These are phyloP conservation scores for Clavariopsis aquatica DNA, from an alignment of 495 filamentous ascomycete species.

Conservation along the genomic window DNA sequence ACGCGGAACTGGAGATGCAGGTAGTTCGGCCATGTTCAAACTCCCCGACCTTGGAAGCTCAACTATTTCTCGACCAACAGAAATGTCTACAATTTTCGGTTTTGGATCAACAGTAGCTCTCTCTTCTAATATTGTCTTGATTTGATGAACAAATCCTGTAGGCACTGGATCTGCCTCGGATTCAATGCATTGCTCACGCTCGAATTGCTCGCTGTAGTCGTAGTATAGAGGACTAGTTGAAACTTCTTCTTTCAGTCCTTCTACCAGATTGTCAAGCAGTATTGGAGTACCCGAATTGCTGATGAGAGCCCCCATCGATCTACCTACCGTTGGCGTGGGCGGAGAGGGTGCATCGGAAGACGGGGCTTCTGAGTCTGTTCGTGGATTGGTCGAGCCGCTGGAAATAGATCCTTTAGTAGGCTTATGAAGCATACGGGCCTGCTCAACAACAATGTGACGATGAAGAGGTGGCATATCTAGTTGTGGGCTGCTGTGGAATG, in stretches of 20 bases:
- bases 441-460: slow-evolving; percentile 19
- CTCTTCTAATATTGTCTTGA: slow-evolving; percentile 36
- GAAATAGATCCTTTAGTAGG: slow-evolving; percentile 24
- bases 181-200: slow-evolving; percentile 16
- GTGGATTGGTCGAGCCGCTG: slow-evolving; percentile 28
- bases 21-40: slow-evolving; percentile 31
- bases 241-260: background rate
- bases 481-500: slow-evolving; percentile 2
- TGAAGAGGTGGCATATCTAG: slow-evolving; percentile 18
- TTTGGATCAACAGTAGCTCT: slow-evolving; percentile 7
- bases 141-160: slow-evolving; percentile 28
- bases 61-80: slow-evolving; percentile 26
- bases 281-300: slow-evolving; percentile 28
- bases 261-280: background rate
- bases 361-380: slow-evolving; percentile 36
- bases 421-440: slow-evolving; percentile 13
- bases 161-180: slow-evolving; percentile 16
- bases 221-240: slow-evolving; percentile 30
- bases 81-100: slow-evolving; percentile 12
- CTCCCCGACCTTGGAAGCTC: slow-evolving; percentile 40
- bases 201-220: slow-evolving; percentile 39
- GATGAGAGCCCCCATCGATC: slow-evolving; percentile 36
- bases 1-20: slow-evolving; percentile 34
- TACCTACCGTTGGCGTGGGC: slow-evolving; percentile 39
- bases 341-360: slow-evolving; percentile 43